Percentiles rank a stretch among this genome's conserved stretches.
These are phyloP conservation scores for Talaromyces amestolkiae DNA, from an alignment of 2,329 filamentous ascomycete species.

Conservation along the genomic window DNA sequence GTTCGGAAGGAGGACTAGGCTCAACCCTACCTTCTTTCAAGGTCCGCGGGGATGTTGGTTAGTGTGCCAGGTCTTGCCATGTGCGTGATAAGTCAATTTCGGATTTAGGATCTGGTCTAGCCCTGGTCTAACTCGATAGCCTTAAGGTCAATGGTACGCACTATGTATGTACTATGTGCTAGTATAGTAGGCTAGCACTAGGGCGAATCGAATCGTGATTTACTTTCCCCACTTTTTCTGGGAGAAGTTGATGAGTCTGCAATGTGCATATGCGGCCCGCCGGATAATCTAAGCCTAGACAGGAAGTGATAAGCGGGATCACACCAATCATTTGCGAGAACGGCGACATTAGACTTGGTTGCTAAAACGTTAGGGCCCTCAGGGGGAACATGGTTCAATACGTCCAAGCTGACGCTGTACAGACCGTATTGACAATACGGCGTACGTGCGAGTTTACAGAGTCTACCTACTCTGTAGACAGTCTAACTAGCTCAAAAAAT, in stretches of 20 bases:
- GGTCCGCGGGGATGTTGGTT: not conserved
- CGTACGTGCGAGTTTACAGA: not conserved
- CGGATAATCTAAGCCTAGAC: slow-evolving; percentile 10
- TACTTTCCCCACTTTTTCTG: not conserved
- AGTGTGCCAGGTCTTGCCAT: not conserved
- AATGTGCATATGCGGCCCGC: slow-evolving; percentile 12
- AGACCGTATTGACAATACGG: not conserved
- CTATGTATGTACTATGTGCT: too few relatives aligned
- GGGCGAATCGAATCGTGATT: not conserved
- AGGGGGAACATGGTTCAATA: not conserved
- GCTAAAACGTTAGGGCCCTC: not conserved
- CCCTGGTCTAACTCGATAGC: not conserved
- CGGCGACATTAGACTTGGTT: not conserved
- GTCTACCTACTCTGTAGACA: not conserved
- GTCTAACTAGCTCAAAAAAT: not conserved
- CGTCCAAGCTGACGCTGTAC: not conserved
- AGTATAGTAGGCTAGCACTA: not conserved
- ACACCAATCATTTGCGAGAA: not conserved
- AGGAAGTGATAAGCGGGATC: slow-evolving; percentile 12
- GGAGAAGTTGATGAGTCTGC: not conserved
- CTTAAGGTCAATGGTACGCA: not conserved
- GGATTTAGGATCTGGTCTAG: not conserved
- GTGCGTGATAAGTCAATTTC: not conserved
- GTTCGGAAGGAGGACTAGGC: not conserved
- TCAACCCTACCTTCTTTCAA: not conserved